These are phyloP conservation scores for Arachis stenosperma DNA, from an alignment of 306 rosid genomes.

Conservation along the genomic window DNA sequence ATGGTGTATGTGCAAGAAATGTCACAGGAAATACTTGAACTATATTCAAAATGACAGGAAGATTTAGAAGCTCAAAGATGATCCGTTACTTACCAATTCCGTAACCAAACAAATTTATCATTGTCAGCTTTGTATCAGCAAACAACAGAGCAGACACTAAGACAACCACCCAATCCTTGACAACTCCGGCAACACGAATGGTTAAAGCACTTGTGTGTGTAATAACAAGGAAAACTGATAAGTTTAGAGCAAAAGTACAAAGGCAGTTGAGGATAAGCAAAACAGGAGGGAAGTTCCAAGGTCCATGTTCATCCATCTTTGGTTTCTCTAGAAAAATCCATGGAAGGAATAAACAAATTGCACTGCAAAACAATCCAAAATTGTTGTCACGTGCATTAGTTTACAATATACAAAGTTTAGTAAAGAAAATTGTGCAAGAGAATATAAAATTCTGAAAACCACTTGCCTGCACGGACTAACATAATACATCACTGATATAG, in stretches of 20 bases:
- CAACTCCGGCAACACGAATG: constrained; percentile 98
- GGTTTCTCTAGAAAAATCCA: constrained; percentile 95
- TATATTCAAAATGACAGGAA: constrained; percentile 20
- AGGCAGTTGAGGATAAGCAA: constrained; percentile 83
- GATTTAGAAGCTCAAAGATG: constrained; percentile 12
- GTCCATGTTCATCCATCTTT: constrained; percentile 79
- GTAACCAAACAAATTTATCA: constrained; percentile 87
- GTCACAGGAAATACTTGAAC: background rate
- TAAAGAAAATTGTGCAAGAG: constrained; percentile 2
- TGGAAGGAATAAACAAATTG: constrained; percentile 86
- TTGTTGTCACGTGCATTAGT: constrained; percentile 30
- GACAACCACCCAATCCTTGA: constrained; percentile 99
- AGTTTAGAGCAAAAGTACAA: constrained; percentile 95
- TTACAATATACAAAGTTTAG: constrained; percentile 4
- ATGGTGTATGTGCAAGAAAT: constrained; percentile 28
- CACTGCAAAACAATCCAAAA: constrained; percentile 61
- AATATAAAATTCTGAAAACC: constrained; percentile 18
- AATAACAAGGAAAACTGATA: constrained; percentile 97
- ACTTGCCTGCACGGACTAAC: constrained; percentile 98
- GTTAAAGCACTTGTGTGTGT: constrained; percentile 98
- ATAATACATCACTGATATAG: constrained; percentile 92
- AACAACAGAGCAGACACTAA: constrained; percentile 85
- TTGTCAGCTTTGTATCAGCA: constrained; percentile 92
- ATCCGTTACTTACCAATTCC: constrained; percentile 77
- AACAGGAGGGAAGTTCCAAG: constrained; percentile 86